Percentiles rank a stretch among this genome's conserved stretches.
Conservation (phyloP, 805 yeast species). For the Starmerella sp. region DNA sequence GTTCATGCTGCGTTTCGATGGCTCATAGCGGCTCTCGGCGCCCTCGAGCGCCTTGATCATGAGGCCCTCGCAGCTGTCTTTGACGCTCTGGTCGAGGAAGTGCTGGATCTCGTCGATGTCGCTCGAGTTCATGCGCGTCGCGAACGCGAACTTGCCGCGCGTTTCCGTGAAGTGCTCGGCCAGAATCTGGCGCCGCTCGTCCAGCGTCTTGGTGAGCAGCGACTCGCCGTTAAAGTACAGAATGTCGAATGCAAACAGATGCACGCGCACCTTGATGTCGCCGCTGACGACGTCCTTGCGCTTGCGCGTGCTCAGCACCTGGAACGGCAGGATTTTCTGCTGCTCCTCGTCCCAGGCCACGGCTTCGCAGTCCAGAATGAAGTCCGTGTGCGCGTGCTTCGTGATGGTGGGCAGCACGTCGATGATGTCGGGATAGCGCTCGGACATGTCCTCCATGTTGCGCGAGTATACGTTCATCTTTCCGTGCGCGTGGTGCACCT, state of each 20-base stretch:
- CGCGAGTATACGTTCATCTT: constrained; percentile 72
- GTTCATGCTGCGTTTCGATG: constrained; percentile 85
- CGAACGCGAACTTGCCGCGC: constrained; percentile 72
- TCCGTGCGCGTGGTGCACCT: constrained; percentile 64
- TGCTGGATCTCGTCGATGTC: constrained; percentile 63
- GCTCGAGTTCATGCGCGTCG: constrained; percentile 60
- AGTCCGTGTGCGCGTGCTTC: constrained; percentile 34
- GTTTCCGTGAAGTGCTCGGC: constrained; percentile 45
- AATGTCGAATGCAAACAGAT: constrained; percentile 85
- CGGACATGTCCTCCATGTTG: constrained; percentile 95
- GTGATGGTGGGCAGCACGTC: constrained; percentile 51
- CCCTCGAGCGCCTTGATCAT: constrained; percentile 90
- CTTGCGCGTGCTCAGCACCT: constrained; percentile 83
- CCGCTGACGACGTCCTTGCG: constrained; percentile 82
- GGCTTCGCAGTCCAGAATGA: constrained; percentile 90
- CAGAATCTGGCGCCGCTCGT: constrained; percentile 57
- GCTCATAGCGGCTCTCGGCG: constrained; percentile 73
- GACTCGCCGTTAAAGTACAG: constrained; percentile 64
- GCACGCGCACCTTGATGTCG: constrained; percentile 82
- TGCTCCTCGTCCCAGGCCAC: constrained; percentile 88
- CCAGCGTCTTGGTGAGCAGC: constrained; percentile 52
- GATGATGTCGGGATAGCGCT: constrained; percentile 83
- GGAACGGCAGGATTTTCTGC: constrained; percentile 83
- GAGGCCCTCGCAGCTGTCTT: constrained; percentile 85
- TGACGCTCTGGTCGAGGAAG: constrained; percentile 79